Evolutionary conservation across 75 land plant species (phyloP).

Genomic region (Larix kaempferi): DNA sequence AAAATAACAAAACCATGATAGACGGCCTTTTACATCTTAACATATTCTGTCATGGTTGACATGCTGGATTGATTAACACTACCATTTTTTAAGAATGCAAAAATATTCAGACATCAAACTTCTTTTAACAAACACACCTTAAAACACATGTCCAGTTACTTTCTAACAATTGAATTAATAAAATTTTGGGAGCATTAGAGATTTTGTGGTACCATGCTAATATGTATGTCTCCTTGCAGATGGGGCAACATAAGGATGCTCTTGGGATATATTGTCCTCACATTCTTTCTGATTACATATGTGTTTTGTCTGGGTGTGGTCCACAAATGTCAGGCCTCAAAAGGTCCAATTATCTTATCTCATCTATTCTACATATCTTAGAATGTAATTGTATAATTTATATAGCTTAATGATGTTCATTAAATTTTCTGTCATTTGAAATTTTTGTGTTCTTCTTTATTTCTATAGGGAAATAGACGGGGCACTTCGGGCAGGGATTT

Average conservation of each 20-base stretch:
- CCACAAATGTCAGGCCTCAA: conserved; percentile 47
- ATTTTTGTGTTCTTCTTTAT: not conserved
- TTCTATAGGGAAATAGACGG: conserved; percentile 80
- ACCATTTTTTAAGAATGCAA: too few relatives aligned
- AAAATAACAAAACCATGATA: too few relatives aligned
- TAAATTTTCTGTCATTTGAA: not conserved
- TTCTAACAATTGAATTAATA: not conserved
- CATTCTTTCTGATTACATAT: conserved; percentile 76
- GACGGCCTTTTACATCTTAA: not conserved
- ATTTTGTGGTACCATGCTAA: not conserved
- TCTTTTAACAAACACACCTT: too few relatives aligned
- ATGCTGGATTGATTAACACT: not conserved
- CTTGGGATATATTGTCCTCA: conserved; percentile 43
- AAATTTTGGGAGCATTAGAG: not conserved
- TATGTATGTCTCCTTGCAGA: conserved; percentile 29
- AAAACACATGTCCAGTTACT: too few relatives aligned
- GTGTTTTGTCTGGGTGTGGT: conserved; percentile 65
- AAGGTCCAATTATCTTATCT: conserved; percentile 38
- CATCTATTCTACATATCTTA: not conserved
- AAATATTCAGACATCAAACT: too few relatives aligned
- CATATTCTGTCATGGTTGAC: not conserved
- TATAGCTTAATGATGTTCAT: not conserved
- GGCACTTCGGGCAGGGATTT: conserved; percentile 77
- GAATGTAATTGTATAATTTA: not conserved
- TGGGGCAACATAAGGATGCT: conserved; percentile 75